phyloP scores from a whole-genome alignment of 2,329 filamentous ascomycete genomes.

The Catunica adiposa region DNA sequence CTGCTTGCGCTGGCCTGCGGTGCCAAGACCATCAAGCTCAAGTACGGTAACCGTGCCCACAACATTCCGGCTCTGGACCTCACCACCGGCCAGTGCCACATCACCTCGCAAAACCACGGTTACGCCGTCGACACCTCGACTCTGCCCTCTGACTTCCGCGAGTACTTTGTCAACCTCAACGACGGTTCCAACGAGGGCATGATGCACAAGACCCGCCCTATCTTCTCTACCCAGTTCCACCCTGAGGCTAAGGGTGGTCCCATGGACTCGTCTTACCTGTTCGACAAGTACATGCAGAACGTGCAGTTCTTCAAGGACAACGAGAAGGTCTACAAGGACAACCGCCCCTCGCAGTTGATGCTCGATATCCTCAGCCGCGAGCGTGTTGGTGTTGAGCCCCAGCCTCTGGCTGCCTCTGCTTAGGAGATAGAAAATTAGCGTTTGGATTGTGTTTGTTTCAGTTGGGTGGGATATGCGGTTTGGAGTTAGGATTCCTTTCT shows the following conservation, averaged over 20 bases:
- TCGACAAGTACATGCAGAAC: slow-evolving; percentile 88
- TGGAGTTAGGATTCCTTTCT: slow-evolving; percentile 1
- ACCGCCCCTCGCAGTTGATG: slow-evolving; percentile 70
- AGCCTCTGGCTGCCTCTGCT: slow-evolving; percentile 36
- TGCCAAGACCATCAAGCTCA: slow-evolving; percentile 86
- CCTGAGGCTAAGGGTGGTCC: slow-evolving; percentile 95
- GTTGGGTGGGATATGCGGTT: background rate
- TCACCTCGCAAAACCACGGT: slow-evolving; percentile 95
- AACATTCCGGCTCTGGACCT: slow-evolving; percentile 94
- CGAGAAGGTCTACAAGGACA: slow-evolving; percentile 66
- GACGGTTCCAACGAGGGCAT: slow-evolving; percentile 95
- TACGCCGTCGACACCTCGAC: slow-evolving; percentile 84
- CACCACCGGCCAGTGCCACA: slow-evolving; percentile 93
- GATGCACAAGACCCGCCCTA: slow-evolving; percentile 89
- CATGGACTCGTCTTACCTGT: slow-evolving; percentile 87
- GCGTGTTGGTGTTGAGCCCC: slow-evolving; percentile 74
- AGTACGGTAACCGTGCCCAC: slow-evolving; percentile 97
- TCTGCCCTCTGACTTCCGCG: slow-evolving; percentile 75
- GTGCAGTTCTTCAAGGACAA: slow-evolving; percentile 78
- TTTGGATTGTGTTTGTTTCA: slow-evolving; percentile 3
- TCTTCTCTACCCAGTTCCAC: slow-evolving; percentile 98
- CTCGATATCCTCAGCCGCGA: slow-evolving; percentile 87
- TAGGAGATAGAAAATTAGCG: slow-evolving; percentile 17
- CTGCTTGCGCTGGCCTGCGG: slow-evolving; percentile 79
- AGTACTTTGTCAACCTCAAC: slow-evolving; percentile 97